A percentile compares a stretch with the other conserved stretches of the same genome.
phyloP scores from a whole-genome alignment of 768 basidiomycete species.

The Symmetrospora coprosmae region DNA sequence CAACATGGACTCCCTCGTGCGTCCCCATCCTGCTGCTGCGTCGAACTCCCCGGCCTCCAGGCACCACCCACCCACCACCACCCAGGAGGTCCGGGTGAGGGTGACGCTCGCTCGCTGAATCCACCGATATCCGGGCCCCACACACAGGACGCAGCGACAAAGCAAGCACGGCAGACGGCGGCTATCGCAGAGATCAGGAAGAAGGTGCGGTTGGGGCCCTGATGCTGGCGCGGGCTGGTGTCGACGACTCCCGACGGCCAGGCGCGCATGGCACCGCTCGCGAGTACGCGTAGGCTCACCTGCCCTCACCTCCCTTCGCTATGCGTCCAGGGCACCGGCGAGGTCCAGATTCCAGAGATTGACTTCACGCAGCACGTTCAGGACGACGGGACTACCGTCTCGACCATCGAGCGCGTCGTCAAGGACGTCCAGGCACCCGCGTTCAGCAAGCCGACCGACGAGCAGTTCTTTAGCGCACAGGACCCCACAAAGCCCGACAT shows the following conservation, averaged over 20 bases:
- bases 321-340: not conserved
- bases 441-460: constrained; percentile 75
- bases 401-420: constrained; percentile 85
- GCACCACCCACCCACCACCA: no score
- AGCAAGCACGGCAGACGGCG: constrained; percentile 15
- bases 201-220: not conserved
- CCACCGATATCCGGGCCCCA: no score
- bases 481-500: constrained; percentile 84
- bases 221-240: not conserved
- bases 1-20: no score
- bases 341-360: constrained; percentile 1
- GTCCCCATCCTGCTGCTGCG: no score
- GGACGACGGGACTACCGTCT: constrained; percentile 80
- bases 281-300: not conserved
- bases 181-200: constrained; percentile 14
- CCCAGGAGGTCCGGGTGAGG: no score
- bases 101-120: no score
- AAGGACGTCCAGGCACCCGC: constrained; percentile 99
- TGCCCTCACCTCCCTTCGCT: not conserved
- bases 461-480: constrained; percentile 68
- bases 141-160: constrained; percentile 14
- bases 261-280: not conserved
- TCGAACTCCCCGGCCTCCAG: no score
- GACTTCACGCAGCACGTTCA: constrained; percentile 26
- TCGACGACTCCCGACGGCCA: not conserved